These are phyloP conservation scores for Pyricularia grisea DNA, from an alignment of 2,329 filamentous ascomycete species.

Conservation along the genomic window DNA sequence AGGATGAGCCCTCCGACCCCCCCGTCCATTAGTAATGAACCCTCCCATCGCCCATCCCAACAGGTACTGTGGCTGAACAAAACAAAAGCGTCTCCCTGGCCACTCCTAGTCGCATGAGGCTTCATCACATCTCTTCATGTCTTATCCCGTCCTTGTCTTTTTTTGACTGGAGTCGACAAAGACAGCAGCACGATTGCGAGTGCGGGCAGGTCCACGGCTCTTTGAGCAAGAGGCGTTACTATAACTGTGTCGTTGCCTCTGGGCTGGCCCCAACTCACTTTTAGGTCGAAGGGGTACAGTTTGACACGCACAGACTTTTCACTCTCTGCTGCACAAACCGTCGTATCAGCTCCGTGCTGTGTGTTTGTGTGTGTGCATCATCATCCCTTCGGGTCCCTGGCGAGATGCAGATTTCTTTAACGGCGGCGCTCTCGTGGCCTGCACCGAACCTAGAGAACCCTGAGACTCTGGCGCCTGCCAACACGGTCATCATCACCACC, in stretches of 20 bases:
- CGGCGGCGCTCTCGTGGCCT: slow-evolving; percentile 18
- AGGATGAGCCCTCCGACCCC: neutral
- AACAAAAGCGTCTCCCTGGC: neutral
- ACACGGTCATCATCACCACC: slow-evolving; percentile 16
- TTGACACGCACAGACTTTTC: neutral
- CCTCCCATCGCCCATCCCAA: neutral
- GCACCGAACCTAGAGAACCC: slow-evolving; percentile 21
- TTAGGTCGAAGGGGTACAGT: neutral
- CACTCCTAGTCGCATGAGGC: neutral
- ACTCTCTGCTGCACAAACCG: neutral
- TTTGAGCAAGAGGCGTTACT: neutral
- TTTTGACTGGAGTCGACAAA: neutral
- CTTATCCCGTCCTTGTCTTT: neutral
- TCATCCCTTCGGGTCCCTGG: neutral
- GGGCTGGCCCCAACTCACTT: neutral
- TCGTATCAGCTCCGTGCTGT: neutral
- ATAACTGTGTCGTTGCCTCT: neutral
- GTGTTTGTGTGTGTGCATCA: too few relatives aligned
- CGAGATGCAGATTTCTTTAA: slow-evolving; percentile 17
- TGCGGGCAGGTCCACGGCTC: neutral
- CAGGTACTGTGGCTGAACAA: neutral
- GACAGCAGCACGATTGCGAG: neutral
- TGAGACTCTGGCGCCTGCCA: slow-evolving; percentile 19
- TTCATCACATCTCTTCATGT: neutral
- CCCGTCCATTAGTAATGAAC: neutral